phyloP scores from a whole-genome alignment of 257 asterid genomes.

The Rubia yunnanensis region DNA sequence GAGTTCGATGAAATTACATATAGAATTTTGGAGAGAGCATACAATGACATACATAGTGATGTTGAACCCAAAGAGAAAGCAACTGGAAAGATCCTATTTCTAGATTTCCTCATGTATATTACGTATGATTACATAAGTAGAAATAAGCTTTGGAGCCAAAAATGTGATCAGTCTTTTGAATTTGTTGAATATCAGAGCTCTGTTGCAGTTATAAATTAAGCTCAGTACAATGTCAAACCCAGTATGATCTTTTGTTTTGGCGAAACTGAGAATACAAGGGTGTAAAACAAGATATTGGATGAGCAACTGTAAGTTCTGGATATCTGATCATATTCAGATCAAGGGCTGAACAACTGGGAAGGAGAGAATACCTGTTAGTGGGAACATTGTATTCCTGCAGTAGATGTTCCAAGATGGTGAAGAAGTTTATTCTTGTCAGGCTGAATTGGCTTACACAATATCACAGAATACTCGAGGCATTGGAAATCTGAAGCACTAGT shows the following conservation, averaged over 20 bases:
- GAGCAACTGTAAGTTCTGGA: conserved; percentile 10
- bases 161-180: conserved; percentile 21
- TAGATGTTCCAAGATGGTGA: background rate
- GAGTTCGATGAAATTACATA: conserved; percentile 76
- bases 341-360: conserved; percentile 5
- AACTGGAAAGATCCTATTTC: conserved; percentile 62
- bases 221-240: conserved; percentile 11
- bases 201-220: conserved; percentile 29
- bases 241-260: background rate
- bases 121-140: conserved; percentile 58
- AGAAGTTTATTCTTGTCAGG: background rate
- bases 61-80: conserved; percentile 31
- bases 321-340: conserved; percentile 6
- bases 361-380: background rate
- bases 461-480: background rate
- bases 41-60: conserved; percentile 40
- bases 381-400: background rate
- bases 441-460: background rate
- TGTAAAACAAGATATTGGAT: conserved; percentile 8
- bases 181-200: conserved; percentile 26
- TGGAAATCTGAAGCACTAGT: background rate
- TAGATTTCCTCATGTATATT: conserved; percentile 83
- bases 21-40: conserved; percentile 56
- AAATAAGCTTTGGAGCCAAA: conserved; percentile 25
- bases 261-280: conserved; percentile 7